Evolutionary conservation across 148 eudicot species (phyloP), one percentile per base, ranked within the genome.

Genomic region (Vaccinium myrtillus): DNA sequence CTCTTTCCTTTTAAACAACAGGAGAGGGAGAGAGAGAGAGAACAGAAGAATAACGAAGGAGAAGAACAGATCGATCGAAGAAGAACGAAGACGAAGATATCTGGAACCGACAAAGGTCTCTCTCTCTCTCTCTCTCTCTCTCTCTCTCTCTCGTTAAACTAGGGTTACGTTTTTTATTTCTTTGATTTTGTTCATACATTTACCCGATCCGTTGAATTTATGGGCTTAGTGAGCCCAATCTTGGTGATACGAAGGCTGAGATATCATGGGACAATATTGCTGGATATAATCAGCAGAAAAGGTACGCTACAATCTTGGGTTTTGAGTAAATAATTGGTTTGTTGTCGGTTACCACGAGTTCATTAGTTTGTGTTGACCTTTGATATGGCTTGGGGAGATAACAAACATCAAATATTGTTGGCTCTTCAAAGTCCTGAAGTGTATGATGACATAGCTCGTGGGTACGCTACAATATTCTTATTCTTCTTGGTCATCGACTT

Each of bases 191-290:
- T 32, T 32, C 36, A 32, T 32, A 32, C 36, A 32, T 32, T 32
- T n/a, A n/a, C n/a, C n/a, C n/a, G 36, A 32, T 32, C 36, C 36
- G 1, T 32, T 32, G 36, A 86, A 88, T 97, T 77, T 97, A 91
- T 88, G 99, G 99, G 75, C 87, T 95, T 49, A 89, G 89, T 78
- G 92, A 90, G 81, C 85, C 90, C 15, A 88, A 48, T 74, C 39
- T 76, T 36, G 95, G 79, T 83, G 18, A 81, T 51, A 16, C 89
- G 49, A 93, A 86, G 82, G 70, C 84, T 78, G 91, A 91, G 77
- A 91, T 97, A 83, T 92, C 99, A 77, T 97, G 99, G 99, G 98
- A 95, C 46, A 95, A 94, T 82, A 97, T 95, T 90, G 99, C 99
- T 90, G 99, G 99, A 46, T 97, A 95, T 91, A 89, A 91, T 80